phyloP scores from a whole-genome alignment of 73 alveolate genomes.

The Stentor coeruleus region DNA sequence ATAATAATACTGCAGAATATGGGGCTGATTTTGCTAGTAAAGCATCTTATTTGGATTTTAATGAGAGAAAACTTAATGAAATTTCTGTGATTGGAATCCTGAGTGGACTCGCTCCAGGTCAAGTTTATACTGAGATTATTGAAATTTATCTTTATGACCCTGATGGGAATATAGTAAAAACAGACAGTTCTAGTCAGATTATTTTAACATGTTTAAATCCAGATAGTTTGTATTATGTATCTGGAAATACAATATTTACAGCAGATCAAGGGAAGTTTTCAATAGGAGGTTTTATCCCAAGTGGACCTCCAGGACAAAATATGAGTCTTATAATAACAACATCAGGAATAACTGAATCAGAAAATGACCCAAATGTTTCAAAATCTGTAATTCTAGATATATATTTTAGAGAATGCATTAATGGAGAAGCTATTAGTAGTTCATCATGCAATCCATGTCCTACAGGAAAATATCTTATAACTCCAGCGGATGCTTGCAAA shows the following conservation, averaged over 20 bases:
- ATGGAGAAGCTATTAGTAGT: not conserved
- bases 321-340: not conserved
- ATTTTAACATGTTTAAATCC: not conserved
- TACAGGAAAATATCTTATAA: not conserved
- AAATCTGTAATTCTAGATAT: not conserved
- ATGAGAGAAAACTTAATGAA: not conserved
- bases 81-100: not conserved
- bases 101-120: not conserved
- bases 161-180: not conserved
- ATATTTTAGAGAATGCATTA: not conserved
- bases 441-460: not conserved
- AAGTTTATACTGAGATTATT: not conserved
- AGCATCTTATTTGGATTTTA: not conserved
- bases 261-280: not conserved
- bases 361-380: conserved; percentile 21
- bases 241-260: not conserved
- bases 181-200: not conserved
- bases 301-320: not conserved
- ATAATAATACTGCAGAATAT: conserved; percentile 12
- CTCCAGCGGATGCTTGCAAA: not conserved
- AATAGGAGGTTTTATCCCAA: not conserved
- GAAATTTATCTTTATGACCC: not conserved
- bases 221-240: not conserved
- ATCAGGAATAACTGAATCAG: conserved; percentile 22
- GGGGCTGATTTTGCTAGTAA: not conserved